Conservation (phyloP, 192 early-diverging fungal genomes). For the Backusella psychrophila region DNA sequence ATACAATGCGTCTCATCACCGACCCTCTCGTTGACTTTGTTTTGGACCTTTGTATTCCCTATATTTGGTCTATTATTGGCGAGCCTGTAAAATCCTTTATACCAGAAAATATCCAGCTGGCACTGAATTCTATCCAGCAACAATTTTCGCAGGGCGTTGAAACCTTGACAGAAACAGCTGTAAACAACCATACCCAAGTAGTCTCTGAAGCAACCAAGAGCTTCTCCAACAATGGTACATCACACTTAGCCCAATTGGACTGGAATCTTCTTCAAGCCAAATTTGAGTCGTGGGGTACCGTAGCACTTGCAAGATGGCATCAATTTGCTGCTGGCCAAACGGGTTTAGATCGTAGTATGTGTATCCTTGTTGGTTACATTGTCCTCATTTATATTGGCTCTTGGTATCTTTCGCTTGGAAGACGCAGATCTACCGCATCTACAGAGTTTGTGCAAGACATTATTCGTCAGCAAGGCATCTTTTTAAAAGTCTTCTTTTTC, state of each 20-base stretch:
- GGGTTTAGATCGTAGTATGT: slow-evolving; percentile 54
- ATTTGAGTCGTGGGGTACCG: background rate
- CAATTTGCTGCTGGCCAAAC: slow-evolving; percentile 45
- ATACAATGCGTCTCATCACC: slow-evolving; percentile 57
- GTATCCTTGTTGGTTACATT: slow-evolving; percentile 60
- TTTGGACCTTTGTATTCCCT: slow-evolving; percentile 52
- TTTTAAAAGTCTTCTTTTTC: slow-evolving; percentile 80
- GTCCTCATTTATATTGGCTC: slow-evolving; percentile 48
- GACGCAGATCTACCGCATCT: slow-evolving; percentile 32
- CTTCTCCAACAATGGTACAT: background rate
- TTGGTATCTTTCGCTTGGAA: slow-evolving; percentile 43
- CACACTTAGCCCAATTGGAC: background rate
- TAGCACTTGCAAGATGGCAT: slow-evolving; percentile 38
- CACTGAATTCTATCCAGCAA: background rate
- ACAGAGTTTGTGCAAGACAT: slow-evolving; percentile 44
- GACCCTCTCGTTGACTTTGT: slow-evolving; percentile 75
- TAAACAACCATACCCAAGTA: background rate
- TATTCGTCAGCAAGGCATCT: slow-evolving; percentile 51
- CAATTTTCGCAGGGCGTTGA: background rate
- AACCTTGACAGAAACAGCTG: background rate
- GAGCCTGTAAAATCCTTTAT: slow-evolving; percentile 9
- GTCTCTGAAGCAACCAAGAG: background rate
- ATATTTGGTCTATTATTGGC: slow-evolving; percentile 20
- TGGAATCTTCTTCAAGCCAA: slow-evolving; percentile 2
- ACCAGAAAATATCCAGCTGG: slow-evolving; percentile 11